A percentile compares a stretch with the other conserved stretches of the same genome.
Conservation (phyloP, 2,329 filamentous ascomycete genomes). For the Scytalidium lignicola region DNA sequence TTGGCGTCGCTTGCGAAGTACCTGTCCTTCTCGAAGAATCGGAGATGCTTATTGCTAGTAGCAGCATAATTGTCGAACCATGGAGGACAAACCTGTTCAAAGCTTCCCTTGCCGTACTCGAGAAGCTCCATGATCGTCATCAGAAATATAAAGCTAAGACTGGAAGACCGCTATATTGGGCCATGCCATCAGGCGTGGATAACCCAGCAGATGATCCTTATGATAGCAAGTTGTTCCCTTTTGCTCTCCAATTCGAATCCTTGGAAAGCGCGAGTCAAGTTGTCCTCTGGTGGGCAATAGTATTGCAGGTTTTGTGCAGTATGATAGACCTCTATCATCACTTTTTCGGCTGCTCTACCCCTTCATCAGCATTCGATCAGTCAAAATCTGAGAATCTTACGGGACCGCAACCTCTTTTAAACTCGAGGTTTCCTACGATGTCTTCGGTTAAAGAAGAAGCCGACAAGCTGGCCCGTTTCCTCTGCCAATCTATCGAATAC, state of each 20-base stretch:
- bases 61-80: too few species aligned
- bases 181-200: constrained; percentile 1
- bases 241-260: constrained; percentile 5
- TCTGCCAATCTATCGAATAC: constrained; percentile 7
- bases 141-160: background rate
- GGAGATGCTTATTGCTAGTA: too few species aligned
- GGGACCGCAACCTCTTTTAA: background rate
- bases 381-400: too few species aligned
- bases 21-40: too few species aligned
- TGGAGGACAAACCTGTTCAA: too few species aligned
- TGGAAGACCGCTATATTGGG: background rate
- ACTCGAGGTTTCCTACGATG: background rate
- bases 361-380: too few species aligned
- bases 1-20: too few species aligned
- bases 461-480: constrained; percentile 2
- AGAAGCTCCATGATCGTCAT: too few species aligned
- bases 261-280: background rate
- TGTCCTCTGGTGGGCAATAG: constrained; percentile 3
- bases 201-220: constrained; percentile 7
- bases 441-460: constrained; percentile 4
- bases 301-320: constrained; percentile 3
- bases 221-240: constrained; percentile 5
- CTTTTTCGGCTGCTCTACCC: background rate
- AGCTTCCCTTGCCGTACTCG: too few species aligned
- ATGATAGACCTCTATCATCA: constrained; percentile 1